These are phyloP conservation scores for Neurospora sp. DNA, from an alignment of 495 filamentous ascomycete genomes.

Conservation along the genomic window DNA sequence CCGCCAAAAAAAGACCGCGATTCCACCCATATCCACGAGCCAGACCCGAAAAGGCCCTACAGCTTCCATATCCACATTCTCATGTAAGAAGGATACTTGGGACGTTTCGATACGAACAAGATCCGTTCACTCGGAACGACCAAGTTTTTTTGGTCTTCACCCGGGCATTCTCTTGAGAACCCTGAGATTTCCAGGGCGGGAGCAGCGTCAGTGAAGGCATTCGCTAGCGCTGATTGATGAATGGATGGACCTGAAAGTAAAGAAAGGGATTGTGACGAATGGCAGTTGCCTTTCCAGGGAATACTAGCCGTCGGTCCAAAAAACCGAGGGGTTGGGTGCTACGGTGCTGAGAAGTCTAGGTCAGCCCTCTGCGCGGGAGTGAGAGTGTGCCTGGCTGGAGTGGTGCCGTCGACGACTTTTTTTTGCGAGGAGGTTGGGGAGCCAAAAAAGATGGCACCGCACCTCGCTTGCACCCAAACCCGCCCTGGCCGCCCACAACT, in stretches of 20 bases:
- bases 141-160: background rate
- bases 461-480: slow-evolving; percentile 13
- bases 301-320: background rate
- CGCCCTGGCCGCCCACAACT: background rate
- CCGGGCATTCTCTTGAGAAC: background rate
- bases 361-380: background rate
- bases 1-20: background rate
- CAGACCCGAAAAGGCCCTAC: background rate
- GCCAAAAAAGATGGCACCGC: slow-evolving; percentile 9
- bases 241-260: background rate
- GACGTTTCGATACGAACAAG: background rate
- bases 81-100: background rate
- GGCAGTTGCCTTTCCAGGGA: slow-evolving; percentile 1
- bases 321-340: slow-evolving; percentile 21
- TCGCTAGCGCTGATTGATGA: background rate
- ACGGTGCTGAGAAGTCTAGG: background rate
- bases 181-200: background rate
- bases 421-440: slow-evolving; percentile 22
- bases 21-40: background rate
- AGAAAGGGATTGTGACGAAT: slow-evolving; percentile 7
- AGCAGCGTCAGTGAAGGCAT: background rate
- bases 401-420: background rate
- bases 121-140: slow-evolving; percentile 1
- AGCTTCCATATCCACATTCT: background rate
- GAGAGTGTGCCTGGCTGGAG: background rate